phyloP scores from a whole-genome alignment of 2,329 filamentous ascomycete species.

The Onygenales sp. region DNA sequence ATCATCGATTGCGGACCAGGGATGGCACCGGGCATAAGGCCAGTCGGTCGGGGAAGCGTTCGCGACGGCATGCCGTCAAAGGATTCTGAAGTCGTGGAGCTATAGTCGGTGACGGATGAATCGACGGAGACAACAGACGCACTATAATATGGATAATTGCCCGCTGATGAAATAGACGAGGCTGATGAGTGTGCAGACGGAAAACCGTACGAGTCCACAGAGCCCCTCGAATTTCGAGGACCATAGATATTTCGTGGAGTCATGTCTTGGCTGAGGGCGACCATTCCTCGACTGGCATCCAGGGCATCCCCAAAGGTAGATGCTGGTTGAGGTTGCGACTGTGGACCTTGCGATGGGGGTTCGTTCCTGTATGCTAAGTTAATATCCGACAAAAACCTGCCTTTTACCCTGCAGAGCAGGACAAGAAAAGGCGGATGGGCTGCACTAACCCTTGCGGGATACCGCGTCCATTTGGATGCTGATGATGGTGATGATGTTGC shows the following conservation, averaged over 20 bases:
- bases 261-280: constrained; percentile 85
- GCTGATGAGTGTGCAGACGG: constrained; percentile 83
- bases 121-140: constrained; percentile 61
- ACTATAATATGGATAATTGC: constrained; percentile 78
- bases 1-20: constrained; percentile 95
- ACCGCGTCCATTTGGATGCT: constrained; percentile 49
- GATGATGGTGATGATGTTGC: constrained; percentile 47
- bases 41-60: constrained; percentile 71
- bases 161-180: constrained; percentile 78
- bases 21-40: constrained; percentile 50
- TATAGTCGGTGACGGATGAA: constrained; percentile 84
- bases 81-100: constrained; percentile 72
- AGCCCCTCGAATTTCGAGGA: constrained; percentile 55
- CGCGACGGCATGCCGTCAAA: constrained; percentile 72
- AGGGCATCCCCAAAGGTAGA: constrained; percentile 79
- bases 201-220: constrained; percentile 83
- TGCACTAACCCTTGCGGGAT: constrained; percentile 77
- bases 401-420: neutral
- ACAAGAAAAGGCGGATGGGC: neutral
- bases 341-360: constrained; percentile 40
- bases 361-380: constrained; percentile 18
- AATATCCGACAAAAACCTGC: neutral
- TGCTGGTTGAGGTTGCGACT: constrained; percentile 38
- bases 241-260: constrained; percentile 87
- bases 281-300: constrained; percentile 88